Evolutionary conservation across 176 grass and related monocot genomes (phyloP).

Genomic region (Hordeum marinum): DNA sequence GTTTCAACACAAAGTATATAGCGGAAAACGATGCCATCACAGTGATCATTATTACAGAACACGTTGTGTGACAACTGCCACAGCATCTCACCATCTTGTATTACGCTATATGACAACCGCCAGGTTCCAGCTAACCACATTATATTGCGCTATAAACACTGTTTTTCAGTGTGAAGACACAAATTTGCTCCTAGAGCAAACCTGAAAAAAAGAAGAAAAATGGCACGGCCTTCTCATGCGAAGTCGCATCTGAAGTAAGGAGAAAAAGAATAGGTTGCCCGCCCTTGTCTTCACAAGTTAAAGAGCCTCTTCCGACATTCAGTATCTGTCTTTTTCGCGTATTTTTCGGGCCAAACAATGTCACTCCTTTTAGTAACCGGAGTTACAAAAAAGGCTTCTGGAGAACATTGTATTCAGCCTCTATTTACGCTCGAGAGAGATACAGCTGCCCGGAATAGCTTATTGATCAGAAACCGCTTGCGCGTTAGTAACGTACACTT

Average conservation of each 20-base stretch:
- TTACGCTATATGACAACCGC: neutral
- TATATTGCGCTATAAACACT: neutral
- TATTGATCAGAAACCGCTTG: slow-evolving; percentile 23
- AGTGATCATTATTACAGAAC: neutral
- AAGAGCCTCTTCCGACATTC: slow-evolving; percentile 6
- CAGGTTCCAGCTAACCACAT: neutral
- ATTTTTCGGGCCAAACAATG: slow-evolving; percentile 6
- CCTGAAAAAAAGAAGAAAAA: slow-evolving; percentile 5
- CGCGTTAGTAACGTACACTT: slow-evolving; percentile 13
- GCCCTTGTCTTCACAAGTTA: slow-evolving; percentile 33
- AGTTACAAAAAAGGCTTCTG: slow-evolving; percentile 4
- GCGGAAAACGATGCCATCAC: neutral
- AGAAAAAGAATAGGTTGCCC: neutral
- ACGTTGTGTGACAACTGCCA: neutral
- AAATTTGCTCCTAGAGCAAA: slow-evolving; percentile 31
- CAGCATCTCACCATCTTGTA: slow-evolving; percentile 13
- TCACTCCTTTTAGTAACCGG: slow-evolving; percentile 1
- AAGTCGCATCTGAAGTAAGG: neutral
- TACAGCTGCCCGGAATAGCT: neutral
- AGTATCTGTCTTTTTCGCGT: neutral
- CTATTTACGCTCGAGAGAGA: slow-evolving; percentile 14
- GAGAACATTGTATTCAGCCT: neutral
- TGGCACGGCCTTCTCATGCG: neutral
- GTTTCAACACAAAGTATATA: neutral
- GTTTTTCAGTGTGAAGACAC: neutral